Evolutionary conservation across 1,139 yeast species (phyloP), one percentile per base, ranked within the genome.

Genomic region (Schwanniomyces etchellsii): DNA sequence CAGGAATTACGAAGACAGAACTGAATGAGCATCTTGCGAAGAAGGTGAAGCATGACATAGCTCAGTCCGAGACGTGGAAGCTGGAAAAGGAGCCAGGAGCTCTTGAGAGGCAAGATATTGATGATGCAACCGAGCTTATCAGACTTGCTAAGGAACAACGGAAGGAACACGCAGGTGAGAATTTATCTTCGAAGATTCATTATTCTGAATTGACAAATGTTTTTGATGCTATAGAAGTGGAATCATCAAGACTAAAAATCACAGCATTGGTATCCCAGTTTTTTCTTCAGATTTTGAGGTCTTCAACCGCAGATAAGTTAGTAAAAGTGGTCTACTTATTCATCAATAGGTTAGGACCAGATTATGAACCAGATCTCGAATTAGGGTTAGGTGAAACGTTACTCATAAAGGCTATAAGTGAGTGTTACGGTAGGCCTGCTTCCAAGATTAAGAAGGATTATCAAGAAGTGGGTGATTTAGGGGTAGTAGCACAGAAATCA

Each of bases 341-440:
- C 55, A 88, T 89, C 48, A 89, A 89, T 51, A 64, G 93, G 34
- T 64, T 91, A 11, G 96, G 97, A 0, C 98, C 98, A 0, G 98
- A 91, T 50, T 91, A 91, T 50, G 96, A 86, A 47, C 72, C 72
- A 0, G 96, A 93, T 24, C 63, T 89, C 37, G 98, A 91, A 48
- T 61, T 91, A 22, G 97, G 98, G 0, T 68, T 91, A 3, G 99
- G 98, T 10, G 98, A 91, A 52, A 78, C 93, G 0, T 54, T 91
- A 12, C 63, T 91, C 24, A 77, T 88, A 48, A 91, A 89, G 50
- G 93, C 98, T 1, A 77, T 91, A 27, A 77, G 89, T 27, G 96
- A 85, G 48, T 77, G 95, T 32, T 89, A 95, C 13, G 98, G 98
- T 1, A 68, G 95, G 36, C 70, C 88, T 0, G 45, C 76, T 2